Evolutionary conservation across 2,329 filamentous ascomycete species (phyloP), one percentile per base, ranked within the genome.

Genomic region (Sclerotinia spermophila): DNA sequence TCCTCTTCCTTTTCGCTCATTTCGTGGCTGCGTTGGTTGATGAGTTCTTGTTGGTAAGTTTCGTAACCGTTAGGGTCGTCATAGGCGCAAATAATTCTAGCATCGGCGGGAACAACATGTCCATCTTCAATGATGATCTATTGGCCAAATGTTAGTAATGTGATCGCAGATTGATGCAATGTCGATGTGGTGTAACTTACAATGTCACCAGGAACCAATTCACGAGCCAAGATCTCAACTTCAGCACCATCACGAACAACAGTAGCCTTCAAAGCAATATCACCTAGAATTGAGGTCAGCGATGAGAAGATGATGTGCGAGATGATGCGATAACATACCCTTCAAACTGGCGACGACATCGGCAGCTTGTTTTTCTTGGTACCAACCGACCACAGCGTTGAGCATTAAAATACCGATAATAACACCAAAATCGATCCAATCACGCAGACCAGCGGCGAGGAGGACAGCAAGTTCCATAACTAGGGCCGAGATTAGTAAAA

Each of bases 311-410:
- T 7, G 5, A 4, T 33, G 33, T 7, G 21, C 10, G 27, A 51
- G 38, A 30, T 56, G 55, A 27, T 40, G 24, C 8, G 4, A n/a
- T 42, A 7, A n/a, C 67, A 42, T 55, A 69, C 67, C 68, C 84
- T 92, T 92, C 73, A 93, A 83, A 73, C 84, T 87, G 70, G 90
- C 90, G 77, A 92, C 90, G 78, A 92, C 90, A 81, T 93, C 90
- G 75, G 90, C 90, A 77, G 90, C 90, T 82, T 92, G 90, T 84
- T 93, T 93, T 82, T 93, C 90, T 81, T 92, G 90, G 81, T 93
- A 92, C 87, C 90, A 93, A 84, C 90, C 90, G 80, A 92, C 90
- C 74, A 89, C 83, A 75, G 90, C 90, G 83, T 93, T 93, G 73
- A 93, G 88, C 79, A 90, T 77, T 70, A 93, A 83, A 81, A 93